These are phyloP conservation scores for Populus trichocarpa DNA, from an alignment of 441 rosid species.

Conservation along the genomic window DNA sequence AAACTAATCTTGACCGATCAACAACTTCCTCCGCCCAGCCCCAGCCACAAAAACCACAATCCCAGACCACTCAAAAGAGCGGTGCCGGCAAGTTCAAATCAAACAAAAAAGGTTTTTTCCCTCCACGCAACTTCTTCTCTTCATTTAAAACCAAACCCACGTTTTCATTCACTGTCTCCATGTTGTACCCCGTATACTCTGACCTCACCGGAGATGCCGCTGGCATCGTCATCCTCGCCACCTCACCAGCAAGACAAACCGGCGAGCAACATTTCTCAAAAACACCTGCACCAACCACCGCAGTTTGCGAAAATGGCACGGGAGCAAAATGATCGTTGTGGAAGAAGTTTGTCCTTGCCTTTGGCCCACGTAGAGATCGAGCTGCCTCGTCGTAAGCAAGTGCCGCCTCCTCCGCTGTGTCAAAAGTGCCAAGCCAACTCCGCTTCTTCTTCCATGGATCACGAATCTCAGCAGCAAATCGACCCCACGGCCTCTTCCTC, in stretches of 20 bases:
- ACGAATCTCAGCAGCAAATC: conserved; percentile 73
- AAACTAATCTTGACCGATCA: background rate
- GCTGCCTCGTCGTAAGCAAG: conserved; percentile 71
- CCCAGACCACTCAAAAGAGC: conserved; percentile 2
- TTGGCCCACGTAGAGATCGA: conserved; percentile 59
- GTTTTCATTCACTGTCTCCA: background rate
- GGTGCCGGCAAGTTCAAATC: conserved; percentile 14
- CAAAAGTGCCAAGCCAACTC: conserved; percentile 73
- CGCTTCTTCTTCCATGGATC: conserved; percentile 63
- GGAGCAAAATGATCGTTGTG: background rate
- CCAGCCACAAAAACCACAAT: background rate
- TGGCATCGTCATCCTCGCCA: background rate
- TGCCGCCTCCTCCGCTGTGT: conserved; percentile 62
- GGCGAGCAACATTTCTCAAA: background rate
- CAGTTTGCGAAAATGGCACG: background rate
- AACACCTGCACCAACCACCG: background rate
- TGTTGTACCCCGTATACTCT: background rate
- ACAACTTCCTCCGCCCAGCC: background rate
- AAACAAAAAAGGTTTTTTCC: background rate
- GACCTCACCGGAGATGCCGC: background rate
- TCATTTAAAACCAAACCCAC: background rate
- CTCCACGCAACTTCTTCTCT: background rate
- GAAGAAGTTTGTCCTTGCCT: conserved; percentile 63
- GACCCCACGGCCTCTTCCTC: conserved; percentile 61
- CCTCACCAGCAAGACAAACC: background rate